Evolutionary conservation across 2,329 filamentous ascomycete genomes (phyloP).

Genomic region (Cytospora mali): DNA sequence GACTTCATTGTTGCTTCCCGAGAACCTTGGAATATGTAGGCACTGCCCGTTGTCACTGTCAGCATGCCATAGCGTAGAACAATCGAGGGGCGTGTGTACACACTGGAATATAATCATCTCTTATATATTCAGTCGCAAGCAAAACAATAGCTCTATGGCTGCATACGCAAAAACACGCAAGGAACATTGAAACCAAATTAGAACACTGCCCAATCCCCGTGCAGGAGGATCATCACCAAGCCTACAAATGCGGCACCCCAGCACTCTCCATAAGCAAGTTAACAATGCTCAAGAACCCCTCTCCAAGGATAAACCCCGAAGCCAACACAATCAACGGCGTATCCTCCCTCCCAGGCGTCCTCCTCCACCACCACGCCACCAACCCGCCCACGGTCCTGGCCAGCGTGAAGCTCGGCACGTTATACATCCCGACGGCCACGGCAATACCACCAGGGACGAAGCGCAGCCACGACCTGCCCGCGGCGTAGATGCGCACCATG

Average conservation of each 20-base stretch:
- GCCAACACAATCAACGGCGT: slow-evolving; percentile 89
- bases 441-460: slow-evolving; percentile 92
- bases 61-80: neutral
- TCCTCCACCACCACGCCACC: slow-evolving; percentile 75
- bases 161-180: neutral
- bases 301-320: slow-evolving; percentile 85
- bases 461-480: slow-evolving; percentile 65
- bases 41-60: neutral
- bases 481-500: slow-evolving; percentile 63
- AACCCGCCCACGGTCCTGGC: slow-evolving; percentile 81
- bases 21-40: neutral
- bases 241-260: slow-evolving; percentile 70
- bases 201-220: neutral
- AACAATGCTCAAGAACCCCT: slow-evolving; percentile 88
- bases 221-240: slow-evolving; percentile 6
- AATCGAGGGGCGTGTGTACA: neutral
- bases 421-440: slow-evolving; percentile 77
- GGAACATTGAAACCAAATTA: neutral
- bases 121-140: too few relatives aligned
- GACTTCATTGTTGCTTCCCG: neutral
- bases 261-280: slow-evolving; percentile 82
- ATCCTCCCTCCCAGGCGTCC: slow-evolving; percentile 54
- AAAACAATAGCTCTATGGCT: neutral
- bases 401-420: slow-evolving; percentile 87
- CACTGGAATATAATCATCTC: neutral